Evolutionary conservation across 2,329 filamentous ascomycete species (phyloP).

Genomic region (Diplodia intermedia): DNA sequence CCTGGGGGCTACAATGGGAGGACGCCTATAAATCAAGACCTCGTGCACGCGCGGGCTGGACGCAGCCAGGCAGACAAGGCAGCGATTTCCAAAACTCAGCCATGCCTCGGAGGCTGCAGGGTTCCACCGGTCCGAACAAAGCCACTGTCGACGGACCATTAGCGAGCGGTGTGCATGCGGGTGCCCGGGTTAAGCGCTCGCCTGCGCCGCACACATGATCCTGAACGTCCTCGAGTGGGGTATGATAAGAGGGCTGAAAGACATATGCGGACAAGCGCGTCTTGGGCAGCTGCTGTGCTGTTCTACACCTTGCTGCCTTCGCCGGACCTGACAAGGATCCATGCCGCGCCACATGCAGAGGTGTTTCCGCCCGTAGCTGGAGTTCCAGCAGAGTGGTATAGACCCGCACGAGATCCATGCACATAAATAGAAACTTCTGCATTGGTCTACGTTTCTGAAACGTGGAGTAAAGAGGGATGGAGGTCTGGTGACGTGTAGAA

Average conservation of each 20-base stretch:
- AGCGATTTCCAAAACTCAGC: background rate
- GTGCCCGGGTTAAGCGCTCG: conserved; percentile 23
- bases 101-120: background rate
- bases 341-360: background rate
- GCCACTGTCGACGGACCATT: background rate
- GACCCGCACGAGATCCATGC: background rate
- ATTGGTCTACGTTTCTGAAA: conserved; percentile 11
- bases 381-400: background rate
- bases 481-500: conserved; percentile 11
- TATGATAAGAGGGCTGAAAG: conserved; percentile 1
- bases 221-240: background rate
- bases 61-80: background rate
- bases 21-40: background rate
- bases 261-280: conserved; percentile 4
- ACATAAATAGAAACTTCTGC: conserved; percentile 18
- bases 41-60: background rate
- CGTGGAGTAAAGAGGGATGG: background rate
- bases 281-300: conserved; percentile 2
- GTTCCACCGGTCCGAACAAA: background rate
- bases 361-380: background rate
- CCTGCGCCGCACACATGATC: conserved; percentile 24
- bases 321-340: background rate
- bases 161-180: conserved; percentile 15
- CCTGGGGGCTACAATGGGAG: background rate
- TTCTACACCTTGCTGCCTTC: conserved; percentile 6